These are phyloP conservation scores for Leccinum fibrillosum DNA, from an alignment of 768 basidiomycete species.

Conservation along the genomic window DNA sequence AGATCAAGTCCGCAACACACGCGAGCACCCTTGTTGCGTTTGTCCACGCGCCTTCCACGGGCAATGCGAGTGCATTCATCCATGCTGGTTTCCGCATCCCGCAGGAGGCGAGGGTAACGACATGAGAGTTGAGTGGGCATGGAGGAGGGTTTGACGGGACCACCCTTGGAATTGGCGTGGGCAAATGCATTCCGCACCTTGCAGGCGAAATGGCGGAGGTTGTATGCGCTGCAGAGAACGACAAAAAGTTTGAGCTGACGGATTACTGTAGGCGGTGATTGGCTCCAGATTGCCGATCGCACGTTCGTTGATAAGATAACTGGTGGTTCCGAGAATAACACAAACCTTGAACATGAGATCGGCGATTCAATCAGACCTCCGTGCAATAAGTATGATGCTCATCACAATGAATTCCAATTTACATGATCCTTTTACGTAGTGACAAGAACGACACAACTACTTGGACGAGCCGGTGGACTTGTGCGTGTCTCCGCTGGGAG, in stretches of 20 bases:
- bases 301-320: too few relatives aligned
- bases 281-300: too few relatives aligned
- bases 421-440: not conserved
- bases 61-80: not conserved
- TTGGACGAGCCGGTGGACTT: constrained; percentile 29
- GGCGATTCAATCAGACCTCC: too few relatives aligned
- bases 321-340: too few relatives aligned
- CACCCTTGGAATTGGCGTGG: constrained; percentile 3
- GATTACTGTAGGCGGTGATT: too few relatives aligned
- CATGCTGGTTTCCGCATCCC: constrained; percentile 5
- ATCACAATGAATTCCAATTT: not conserved
- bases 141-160: not conserved
- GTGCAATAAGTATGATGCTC: not conserved
- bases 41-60: not conserved
- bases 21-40: not conserved
- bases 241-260: not conserved
- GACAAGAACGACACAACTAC: constrained; percentile 3
- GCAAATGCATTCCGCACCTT: not conserved
- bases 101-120: not conserved
- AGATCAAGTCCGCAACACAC: not conserved
- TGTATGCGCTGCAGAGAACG: not conserved
- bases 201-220: not conserved
- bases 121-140: constrained; percentile 1
- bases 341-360: too few relatives aligned
- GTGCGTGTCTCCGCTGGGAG: constrained; percentile 35